A percentile compares a stretch with the other conserved stretches of the same genome.
phyloP scores from a whole-genome alignment of 768 basidiomycete genomes.

The Lactarius evosmus region DNA sequence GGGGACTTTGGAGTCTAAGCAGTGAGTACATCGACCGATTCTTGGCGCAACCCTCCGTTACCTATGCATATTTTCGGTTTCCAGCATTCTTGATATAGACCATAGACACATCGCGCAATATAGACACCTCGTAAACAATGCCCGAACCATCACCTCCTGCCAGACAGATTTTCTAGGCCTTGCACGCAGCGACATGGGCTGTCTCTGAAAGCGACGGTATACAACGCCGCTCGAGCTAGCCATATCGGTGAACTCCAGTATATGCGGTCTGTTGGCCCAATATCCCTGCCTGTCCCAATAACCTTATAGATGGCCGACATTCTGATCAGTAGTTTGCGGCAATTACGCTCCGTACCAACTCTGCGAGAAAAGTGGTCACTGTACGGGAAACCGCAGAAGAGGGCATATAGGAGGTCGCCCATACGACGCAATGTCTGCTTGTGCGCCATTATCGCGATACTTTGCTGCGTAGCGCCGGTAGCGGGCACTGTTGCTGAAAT shows the following conservation, averaged over 20 bases:
- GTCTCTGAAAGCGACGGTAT: background rate
- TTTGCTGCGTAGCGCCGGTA: too few species aligned
- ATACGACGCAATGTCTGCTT: too few species aligned
- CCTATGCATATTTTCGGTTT: background rate
- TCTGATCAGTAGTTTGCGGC: too few species aligned
- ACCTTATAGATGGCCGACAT: too few species aligned
- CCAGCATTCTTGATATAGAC: background rate
- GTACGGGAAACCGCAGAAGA: background rate
- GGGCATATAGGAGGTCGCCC: too few species aligned
- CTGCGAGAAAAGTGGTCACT: background rate
- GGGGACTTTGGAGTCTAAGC: constrained; percentile 23
- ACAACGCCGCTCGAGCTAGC: background rate
- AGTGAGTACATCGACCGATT: background rate
- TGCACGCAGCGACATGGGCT: background rate
- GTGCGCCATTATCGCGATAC: too few species aligned
- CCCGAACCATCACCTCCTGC: background rate
- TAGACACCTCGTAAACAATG: background rate
- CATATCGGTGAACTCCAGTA: background rate
- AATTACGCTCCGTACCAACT: background rate
- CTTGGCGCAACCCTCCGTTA: background rate
- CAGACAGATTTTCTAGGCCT: too few species aligned
- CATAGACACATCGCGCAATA: background rate
- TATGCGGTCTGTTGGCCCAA: too few species aligned
- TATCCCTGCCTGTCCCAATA: too few species aligned
- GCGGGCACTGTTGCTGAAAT: too few species aligned